phyloP scores from a whole-genome alignment of 1,284 basidiomycete species.

The Ustilago curta region DNA sequence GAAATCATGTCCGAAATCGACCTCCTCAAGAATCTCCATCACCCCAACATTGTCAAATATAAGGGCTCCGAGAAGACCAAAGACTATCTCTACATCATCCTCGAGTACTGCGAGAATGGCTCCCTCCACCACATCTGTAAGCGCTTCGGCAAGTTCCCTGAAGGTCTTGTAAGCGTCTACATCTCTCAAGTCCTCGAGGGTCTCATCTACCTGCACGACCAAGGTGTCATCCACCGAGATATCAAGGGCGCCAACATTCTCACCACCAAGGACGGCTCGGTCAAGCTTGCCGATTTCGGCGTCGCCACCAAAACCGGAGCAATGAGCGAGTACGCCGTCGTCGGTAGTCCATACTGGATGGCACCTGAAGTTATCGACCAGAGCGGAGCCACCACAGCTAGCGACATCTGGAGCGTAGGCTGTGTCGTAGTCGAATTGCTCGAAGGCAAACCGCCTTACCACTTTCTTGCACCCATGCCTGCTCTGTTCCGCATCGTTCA shows the following conservation, averaged over 20 bases:
- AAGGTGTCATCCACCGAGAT: conserved; percentile 65
- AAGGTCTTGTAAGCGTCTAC: conserved; percentile 94
- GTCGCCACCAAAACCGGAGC: conserved; percentile 52
- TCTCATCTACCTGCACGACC: conserved; percentile 64
- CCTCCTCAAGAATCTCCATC: conserved; percentile 92
- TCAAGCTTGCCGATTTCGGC: conserved; percentile 53
- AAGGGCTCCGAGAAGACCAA: conserved; percentile 96
- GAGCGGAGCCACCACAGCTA: conserved; percentile 93
- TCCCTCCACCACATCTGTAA: conserved; percentile 94
- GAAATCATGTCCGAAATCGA: conserved; percentile 99
- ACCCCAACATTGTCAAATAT: conserved; percentile 96
- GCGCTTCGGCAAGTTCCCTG: conserved; percentile 97
- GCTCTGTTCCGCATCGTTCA: conserved; percentile 97
- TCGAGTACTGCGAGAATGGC: conserved; percentile 99
- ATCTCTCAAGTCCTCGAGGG: conserved; percentile 80
- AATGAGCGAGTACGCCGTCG: conserved; percentile 70
- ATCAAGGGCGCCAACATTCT: conserved; percentile 73
- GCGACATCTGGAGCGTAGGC: conserved; percentile 95
- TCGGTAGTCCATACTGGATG: conserved; percentile 69
- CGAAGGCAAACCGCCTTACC: conserved; percentile 95
- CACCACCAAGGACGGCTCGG: conserved; percentile 75
- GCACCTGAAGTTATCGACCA: conserved; percentile 73
- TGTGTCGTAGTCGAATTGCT: conserved; percentile 96
- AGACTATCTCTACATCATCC: conserved; percentile 93
- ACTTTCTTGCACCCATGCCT: conserved; percentile 95